Base-by-base conservation (phyloP, 148 eudicot species). In the Chenopodium berlandieri region DNA sequence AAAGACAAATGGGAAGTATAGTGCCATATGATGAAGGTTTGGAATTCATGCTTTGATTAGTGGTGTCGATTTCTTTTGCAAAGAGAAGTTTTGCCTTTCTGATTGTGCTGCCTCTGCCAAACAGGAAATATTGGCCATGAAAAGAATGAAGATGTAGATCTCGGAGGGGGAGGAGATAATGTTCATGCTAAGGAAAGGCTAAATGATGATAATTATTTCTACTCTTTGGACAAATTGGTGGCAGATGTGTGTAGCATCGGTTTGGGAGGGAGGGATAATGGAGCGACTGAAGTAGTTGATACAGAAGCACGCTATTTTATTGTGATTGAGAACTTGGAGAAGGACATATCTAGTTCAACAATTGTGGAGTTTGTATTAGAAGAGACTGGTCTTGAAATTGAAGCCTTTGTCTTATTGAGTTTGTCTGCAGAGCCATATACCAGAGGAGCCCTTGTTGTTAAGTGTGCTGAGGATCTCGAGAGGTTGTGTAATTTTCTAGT, bases 311-410 rank as follows among this genome's bases (percentile, higher is more conserved):
- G 73, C 4, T 71, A 75, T 80, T 85, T 77, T 50, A 58, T 92
- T 22, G 4, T 90, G 52, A 78, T 92, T 19, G 89, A 88, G 52
- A 90, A 92, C 75, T 79, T 92, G 87, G 95, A 92, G 87, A 89
- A 60, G 84, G 86, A 88, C 81, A 47, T 88, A 34, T 81, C 88
- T 56, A 60, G 90, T 30, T 77, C 87, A 32, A 72, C 88, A 56
- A 83, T 92, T 70, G 52, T 80, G 82, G 78, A 89, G 4, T 90
- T 92, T 78, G 75, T 92, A 84, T 83, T 74, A 25, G 74, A 85
- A 63, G 83, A 82, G 30, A 90, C 91, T 50, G 82, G 83, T 64
- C 73, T 90, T 67, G 82, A 82, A 44, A 47, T 86, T 73, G 87
- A 88, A 78, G 92, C 88, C 56, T 89, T 73, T 72, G 79, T 89